Conservation (phyloP, 2,329 filamentous ascomycete genomes). For the Biscogniauxia mediterranea region DNA sequence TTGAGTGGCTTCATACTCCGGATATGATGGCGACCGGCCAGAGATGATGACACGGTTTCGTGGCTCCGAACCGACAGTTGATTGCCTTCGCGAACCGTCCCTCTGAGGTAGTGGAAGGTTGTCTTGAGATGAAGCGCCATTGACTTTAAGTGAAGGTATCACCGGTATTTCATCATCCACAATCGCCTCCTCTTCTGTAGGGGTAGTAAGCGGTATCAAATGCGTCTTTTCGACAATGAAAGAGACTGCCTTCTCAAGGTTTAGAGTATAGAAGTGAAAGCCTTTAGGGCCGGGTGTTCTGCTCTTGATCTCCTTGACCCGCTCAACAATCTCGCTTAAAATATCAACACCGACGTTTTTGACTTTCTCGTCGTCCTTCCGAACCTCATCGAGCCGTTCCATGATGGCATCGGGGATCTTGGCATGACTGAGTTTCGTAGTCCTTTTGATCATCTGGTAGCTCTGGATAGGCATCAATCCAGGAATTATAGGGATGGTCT, state of each 20-base stretch:
- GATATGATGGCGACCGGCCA: constrained; percentile 55
- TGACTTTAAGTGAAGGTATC: constrained; percentile 50
- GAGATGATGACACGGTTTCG: constrained; percentile 86
- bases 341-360: constrained; percentile 81
- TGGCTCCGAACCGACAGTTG: constrained; percentile 79
- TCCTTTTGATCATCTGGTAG: constrained; percentile 91
- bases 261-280: constrained; percentile 97
- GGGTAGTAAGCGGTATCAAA: constrained; percentile 67
- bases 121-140: constrained; percentile 40
- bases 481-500: constrained; percentile 84
- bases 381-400: constrained; percentile 67
- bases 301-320: constrained; percentile 65
- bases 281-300: constrained; percentile 63
- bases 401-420: constrained; percentile 71
- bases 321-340: constrained; percentile 77
- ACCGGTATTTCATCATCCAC: constrained; percentile 45
- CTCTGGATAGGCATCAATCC: constrained; percentile 97
- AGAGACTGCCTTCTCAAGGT: constrained; percentile 92
- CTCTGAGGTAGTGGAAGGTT: constrained; percentile 31
- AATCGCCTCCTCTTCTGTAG: constrained; percentile 49
- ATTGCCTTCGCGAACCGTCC: constrained; percentile 56
- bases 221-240: constrained; percentile 84
- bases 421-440: constrained; percentile 91
- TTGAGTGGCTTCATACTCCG: constrained; percentile 70
- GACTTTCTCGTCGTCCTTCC: constrained; percentile 76